These are phyloP conservation scores for Tolypocladium inflatum DNA, from an alignment of 2,329 filamentous ascomycete genomes.

Conservation along the genomic window DNA sequence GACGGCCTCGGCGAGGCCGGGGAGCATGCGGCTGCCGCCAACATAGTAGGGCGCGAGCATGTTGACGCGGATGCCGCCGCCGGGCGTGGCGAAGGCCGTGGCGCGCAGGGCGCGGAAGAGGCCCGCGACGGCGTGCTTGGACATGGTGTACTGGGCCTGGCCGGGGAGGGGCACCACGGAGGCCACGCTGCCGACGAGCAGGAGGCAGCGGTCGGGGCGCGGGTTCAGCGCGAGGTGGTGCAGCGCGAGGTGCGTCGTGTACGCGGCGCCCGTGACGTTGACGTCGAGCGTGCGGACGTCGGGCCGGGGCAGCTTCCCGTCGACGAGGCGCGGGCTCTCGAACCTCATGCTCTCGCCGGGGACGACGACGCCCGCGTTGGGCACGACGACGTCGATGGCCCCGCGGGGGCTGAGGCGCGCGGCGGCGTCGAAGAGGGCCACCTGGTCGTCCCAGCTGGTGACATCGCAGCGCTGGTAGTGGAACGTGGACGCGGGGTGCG, in stretches of 20 bases:
- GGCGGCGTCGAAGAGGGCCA: conserved; percentile 52
- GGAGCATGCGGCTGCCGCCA: conserved; percentile 46
- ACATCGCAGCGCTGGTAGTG: conserved; percentile 56
- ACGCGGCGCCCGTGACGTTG: conserved; percentile 54
- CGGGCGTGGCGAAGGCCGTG: conserved; percentile 22
- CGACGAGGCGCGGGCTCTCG: conserved; percentile 35
- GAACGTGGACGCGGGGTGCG: conserved; percentile 29
- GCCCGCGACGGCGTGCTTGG: conserved; percentile 59
- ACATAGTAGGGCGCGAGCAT: conserved; percentile 59
- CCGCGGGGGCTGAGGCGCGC: conserved; percentile 41
- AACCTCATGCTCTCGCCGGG: conserved; percentile 24
- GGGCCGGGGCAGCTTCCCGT: conserved; percentile 32
- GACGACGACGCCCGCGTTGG: conserved; percentile 53
- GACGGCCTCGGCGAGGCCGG: conserved; percentile 33
- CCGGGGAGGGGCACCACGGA: conserved; percentile 36
- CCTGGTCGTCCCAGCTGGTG: conserved; percentile 54
- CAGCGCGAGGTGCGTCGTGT: conserved; percentile 55
- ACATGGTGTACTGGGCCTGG: conserved; percentile 44
- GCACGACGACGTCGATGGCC: conserved; percentile 53
- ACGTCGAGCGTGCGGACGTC: conserved; percentile 47
- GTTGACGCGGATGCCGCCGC: conserved; percentile 45
- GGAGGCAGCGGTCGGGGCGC: conserved; percentile 43
- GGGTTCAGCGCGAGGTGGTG: conserved; percentile 24
- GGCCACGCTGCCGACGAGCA: conserved; percentile 55
- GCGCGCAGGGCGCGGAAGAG: conserved; percentile 50